phyloP scores from a whole-genome alignment of 2,329 filamentous ascomycete genomes.

The Aureobasidium sp. region DNA sequence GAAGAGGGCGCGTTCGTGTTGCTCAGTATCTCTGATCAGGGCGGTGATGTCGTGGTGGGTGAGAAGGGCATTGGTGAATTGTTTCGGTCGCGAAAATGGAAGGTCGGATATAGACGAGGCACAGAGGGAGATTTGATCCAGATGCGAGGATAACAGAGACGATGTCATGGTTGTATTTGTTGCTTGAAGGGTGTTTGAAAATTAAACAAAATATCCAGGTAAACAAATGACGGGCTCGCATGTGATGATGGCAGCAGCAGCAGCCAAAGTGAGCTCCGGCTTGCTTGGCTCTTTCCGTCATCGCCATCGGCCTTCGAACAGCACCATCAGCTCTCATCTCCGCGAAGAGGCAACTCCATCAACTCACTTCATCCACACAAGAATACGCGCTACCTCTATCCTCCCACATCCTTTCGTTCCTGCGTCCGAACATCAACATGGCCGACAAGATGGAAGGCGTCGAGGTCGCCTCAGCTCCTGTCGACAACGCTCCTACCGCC shows the following conservation, averaged over 20 bases:
- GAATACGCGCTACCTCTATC: constrained; percentile 8
- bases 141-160: constrained; percentile 40
- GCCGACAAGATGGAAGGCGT: constrained; percentile 46
- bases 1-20: constrained; percentile 91
- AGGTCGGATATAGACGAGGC: constrained; percentile 42
- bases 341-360: constrained; percentile 16
- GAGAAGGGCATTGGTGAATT: constrained; percentile 90
- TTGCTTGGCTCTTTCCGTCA: constrained; percentile 13
- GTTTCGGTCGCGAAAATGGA: constrained; percentile 75
- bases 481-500: constrained; percentile 14
- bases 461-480: constrained; percentile 23
- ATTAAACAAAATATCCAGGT: neutral
- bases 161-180: constrained; percentile 6
- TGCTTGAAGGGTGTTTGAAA: neutral
- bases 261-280: neutral
- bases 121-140: constrained; percentile 46
- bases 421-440: constrained; percentile 29
- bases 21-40: constrained; percentile 88
- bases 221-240: constrained; percentile 12
- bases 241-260: constrained; percentile 6
- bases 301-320: neutral
- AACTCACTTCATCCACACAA: constrained; percentile 9
- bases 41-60: constrained; percentile 86
- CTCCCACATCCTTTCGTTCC: constrained; percentile 6
- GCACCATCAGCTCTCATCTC: constrained; percentile 7